Evolutionary conservation across 1,284 basidiomycete species (phyloP), one percentile per base, ranked within the genome.

Genomic region (Irpex sp.): DNA sequence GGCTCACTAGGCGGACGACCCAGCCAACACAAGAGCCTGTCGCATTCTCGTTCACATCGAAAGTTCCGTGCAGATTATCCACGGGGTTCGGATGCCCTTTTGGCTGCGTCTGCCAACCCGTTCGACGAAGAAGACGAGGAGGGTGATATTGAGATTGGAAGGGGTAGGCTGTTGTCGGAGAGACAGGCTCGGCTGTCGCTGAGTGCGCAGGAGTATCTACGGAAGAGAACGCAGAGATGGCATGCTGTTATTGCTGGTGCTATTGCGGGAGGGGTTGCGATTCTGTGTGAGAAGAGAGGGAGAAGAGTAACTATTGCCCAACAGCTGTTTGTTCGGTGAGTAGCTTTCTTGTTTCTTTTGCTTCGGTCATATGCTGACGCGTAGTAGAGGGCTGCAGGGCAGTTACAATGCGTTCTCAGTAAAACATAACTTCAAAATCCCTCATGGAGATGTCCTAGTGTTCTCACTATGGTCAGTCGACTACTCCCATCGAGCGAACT

Each of bases 161-260:
- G 65, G 38, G 64, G 49, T 44, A 55, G 38, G n/a, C 58, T 11
- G 48, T 64, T 66, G 8, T 68, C 70, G 13, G 62, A 71, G 56
- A 78, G 83, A 36, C 77, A 74, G 21, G 80, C 83, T 2, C 80
- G 88, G 0, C 75, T 91, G 1, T 89, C 88, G 1, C 75, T 85
- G 15, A 85, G 82, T 55, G 82, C 86, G 40, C 83, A 84, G 62
- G 88, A 84, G 3, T 88, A 88, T 69, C 78, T 86, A 65, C 80
- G 81, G 31, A 89, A 84, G 76, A 86, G 80, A 75, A 92, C 84
- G 17, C 79, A 83, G 65, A 78, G 89, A 67, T 98, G 96, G 96
- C 93, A 98, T 72, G 89, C 96, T 1, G 88, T 93, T 0, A 75
- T 94, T 4, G 95, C 97, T 1, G 96, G 96, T 13, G 87, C 92